Evolutionary conservation across 495 filamentous ascomycete genomes (phyloP).

Genomic region (Hypoxylon crocopeplum): DNA sequence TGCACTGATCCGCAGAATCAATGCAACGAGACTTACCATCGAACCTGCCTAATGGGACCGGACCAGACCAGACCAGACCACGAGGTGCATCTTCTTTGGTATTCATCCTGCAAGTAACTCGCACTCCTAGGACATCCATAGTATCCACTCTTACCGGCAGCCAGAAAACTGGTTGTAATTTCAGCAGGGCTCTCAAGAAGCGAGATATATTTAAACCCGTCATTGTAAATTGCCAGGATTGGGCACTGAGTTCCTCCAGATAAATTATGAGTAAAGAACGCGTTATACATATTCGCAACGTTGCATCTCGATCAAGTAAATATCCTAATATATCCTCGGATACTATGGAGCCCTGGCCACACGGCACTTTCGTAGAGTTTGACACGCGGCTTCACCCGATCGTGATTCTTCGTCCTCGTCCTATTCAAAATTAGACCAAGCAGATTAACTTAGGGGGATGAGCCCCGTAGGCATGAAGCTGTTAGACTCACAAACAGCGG

Average conservation of each 20-base stretch:
- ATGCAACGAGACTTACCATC: conserved; percentile 5
- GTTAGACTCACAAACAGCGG: conserved; percentile 31
- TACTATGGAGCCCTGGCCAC: conserved; percentile 1
- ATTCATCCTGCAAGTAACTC: background rate
- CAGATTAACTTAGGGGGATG: background rate
- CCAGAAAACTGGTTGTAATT: no score
- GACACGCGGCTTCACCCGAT: background rate
- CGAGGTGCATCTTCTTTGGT: conserved; percentile 1
- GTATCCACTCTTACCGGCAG: no score
- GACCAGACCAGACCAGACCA: background rate
- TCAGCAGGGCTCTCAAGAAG: background rate
- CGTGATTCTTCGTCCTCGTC: background rate
- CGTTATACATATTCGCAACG: conserved; percentile 13
- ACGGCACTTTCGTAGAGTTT: background rate
- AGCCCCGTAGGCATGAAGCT: background rate
- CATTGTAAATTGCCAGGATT: background rate
- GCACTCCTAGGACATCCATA: no score
- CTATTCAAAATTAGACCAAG: conserved; percentile 3
- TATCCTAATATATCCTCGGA: background rate
- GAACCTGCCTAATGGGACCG: conserved; percentile 11
- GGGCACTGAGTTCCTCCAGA: background rate
- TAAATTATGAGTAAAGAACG: background rate
- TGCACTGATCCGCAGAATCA: conserved; percentile 9
- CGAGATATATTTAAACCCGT: background rate
- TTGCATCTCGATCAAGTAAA: conserved; percentile 16